phyloP scores from a whole-genome alignment of 148 eudicot species.

The Cornus controversa region DNA sequence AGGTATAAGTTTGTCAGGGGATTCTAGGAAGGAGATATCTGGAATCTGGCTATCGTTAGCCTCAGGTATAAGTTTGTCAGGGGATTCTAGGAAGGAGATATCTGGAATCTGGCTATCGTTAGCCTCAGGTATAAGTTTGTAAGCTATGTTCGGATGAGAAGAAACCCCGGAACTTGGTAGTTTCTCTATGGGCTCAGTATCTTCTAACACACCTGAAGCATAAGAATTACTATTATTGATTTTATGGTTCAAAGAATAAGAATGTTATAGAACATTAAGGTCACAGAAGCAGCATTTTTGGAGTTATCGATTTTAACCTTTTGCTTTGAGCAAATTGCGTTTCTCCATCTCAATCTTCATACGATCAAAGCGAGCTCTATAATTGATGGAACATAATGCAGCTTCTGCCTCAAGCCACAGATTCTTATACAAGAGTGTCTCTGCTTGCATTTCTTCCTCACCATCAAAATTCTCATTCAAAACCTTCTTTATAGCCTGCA shows the following conservation, averaged over 20 bases:
- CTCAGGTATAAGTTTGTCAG: constrained; percentile 12
- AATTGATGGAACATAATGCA: constrained; percentile 65
- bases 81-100: constrained; percentile 13
- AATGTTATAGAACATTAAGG: constrained; percentile 9
- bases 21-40: constrained; percentile 12
- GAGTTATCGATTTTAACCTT: constrained; percentile 33
- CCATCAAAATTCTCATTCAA: constrained; percentile 53
- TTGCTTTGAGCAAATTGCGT: constrained; percentile 17
- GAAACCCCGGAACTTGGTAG: constrained; percentile 19
- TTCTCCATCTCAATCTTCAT: constrained; percentile 65
- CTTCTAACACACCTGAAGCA: constrained; percentile 18
- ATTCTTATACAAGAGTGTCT: constrained; percentile 57
- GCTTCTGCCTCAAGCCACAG: constrained; percentile 99
- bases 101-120: constrained; percentile 24
- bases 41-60: constrained; percentile 25
- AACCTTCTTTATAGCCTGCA: constrained; percentile 70
- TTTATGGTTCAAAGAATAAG: not conserved
- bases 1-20: constrained; percentile 12
- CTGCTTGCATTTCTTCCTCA: constrained; percentile 50
- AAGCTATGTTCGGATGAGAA: constrained; percentile 18
- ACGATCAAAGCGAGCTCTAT: constrained; percentile 71
- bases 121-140: constrained; percentile 13
- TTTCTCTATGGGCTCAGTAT: constrained; percentile 23
- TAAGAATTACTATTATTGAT: not conserved
- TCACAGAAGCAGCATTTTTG: not conserved